Evolutionary conservation across 2,329 filamentous ascomycete species (phyloP).

Genomic region (Pezicula rhizophila): DNA sequence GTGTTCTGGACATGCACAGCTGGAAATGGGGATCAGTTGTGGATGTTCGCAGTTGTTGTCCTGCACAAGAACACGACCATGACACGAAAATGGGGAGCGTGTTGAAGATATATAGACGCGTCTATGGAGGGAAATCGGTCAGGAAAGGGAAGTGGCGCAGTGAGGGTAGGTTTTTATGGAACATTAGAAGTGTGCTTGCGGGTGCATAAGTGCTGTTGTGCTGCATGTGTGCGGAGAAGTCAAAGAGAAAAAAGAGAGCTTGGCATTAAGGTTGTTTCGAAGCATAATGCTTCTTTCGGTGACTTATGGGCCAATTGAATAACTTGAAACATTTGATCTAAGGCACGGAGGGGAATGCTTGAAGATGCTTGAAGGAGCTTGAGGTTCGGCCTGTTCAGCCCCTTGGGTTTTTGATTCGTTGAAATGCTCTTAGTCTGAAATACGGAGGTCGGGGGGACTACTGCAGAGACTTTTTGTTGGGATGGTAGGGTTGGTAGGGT

Average conservation of each 20-base stretch:
- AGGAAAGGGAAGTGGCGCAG: neutral
- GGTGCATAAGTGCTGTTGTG: neutral
- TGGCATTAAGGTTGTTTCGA: conserved; percentile 6
- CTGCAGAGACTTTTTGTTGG: too few relatives aligned
- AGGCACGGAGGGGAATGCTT: neutral
- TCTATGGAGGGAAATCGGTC: neutral
- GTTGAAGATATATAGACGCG: neutral
- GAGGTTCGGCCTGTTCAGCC: too few relatives aligned
- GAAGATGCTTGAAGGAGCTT: too few relatives aligned
- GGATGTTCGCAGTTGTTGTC: neutral
- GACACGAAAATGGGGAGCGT: conserved; percentile 13
- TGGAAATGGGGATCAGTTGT: too few relatives aligned
- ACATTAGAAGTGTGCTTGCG: neutral
- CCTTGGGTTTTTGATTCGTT: too few relatives aligned
- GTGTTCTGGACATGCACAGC: conserved; percentile 2
- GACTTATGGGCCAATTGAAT: conserved; percentile 12
- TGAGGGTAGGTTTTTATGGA: neutral
- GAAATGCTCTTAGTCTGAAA: too few relatives aligned
- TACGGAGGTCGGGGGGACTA: too few relatives aligned
- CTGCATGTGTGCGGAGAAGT: conserved; percentile 40
- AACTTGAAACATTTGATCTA: conserved; percentile 11
- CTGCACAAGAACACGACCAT: conserved; percentile 20
- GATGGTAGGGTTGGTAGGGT: too few relatives aligned
- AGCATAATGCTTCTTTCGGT: neutral
- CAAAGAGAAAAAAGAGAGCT: conserved; percentile 45